Conservation (phyloP, 257 asterid genomes). For the Perilla frutescens region DNA sequence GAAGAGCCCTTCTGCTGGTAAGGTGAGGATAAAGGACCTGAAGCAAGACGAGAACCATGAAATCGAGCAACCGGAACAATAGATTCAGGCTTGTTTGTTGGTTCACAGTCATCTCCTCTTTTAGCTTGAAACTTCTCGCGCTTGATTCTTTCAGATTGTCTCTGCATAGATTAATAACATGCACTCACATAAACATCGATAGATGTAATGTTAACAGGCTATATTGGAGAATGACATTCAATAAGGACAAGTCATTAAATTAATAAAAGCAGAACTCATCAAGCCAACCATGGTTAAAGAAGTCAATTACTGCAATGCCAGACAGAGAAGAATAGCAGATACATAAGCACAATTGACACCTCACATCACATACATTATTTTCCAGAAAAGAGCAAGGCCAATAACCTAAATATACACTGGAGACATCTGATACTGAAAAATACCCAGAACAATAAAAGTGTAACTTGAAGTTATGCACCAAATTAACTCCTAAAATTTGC, state of each 20-base stretch:
- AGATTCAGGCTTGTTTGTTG: conserved; percentile 71
- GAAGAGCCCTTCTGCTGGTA: conserved; percentile 55
- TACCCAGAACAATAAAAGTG: not conserved
- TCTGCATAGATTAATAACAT: conserved; percentile 49
- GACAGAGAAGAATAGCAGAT: not conserved
- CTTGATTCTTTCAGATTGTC: conserved; percentile 88
- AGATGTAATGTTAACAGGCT: conserved; percentile 8
- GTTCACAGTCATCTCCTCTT: conserved; percentile 89
- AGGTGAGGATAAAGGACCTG: conserved; percentile 88
- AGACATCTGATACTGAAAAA: not conserved
- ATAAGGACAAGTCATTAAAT: not conserved
- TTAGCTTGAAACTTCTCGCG: conserved; percentile 77
- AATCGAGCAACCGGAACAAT: conserved; percentile 85
- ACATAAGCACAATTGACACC: no score
- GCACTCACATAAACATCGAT: conserved; percentile 27
- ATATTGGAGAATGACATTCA: conserved; percentile 4
- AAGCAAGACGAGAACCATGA: conserved; percentile 96
- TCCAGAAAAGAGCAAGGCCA: not conserved
- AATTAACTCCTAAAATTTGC: not conserved
- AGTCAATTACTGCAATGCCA: not conserved
- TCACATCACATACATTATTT: no score
- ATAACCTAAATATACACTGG: not conserved
- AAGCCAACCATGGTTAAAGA: conserved; percentile 23
- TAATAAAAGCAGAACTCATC: not conserved
- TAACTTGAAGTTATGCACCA: not conserved